Base-by-base conservation (phyloP, 306 rosid genomes). In the Lablab purpureus region DNA sequence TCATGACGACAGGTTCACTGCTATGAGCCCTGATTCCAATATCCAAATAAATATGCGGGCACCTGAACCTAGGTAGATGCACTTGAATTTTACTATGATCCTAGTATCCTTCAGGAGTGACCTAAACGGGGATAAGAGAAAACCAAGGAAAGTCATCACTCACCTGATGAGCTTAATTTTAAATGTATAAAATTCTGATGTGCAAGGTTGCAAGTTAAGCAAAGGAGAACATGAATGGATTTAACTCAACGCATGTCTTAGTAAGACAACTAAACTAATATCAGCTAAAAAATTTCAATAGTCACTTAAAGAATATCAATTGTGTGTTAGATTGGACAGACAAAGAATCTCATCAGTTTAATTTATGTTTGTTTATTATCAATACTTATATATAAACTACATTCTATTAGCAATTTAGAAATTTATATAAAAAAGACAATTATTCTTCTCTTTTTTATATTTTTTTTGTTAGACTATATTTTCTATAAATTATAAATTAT, bases 61-160 rank as follows among this genome's bases (percentile, higher is more conserved):
- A 47, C 67, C 65, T 32, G 62, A 74, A 28, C 69, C 86, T 28
- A 82, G 77, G 67, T 67, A 82, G 72, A 58, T 75, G 30, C 5
- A 75, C 58, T 66, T 75, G 17, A 14, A 8, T 21, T 25, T 25
- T 58, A 0, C 12, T 50, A 69, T 69, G 63, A 62, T 69, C 25
- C n/a, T 5, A 70, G 36, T 51, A 59, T 67, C 64, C 27, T 59
- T 45, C 21, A 4, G 11, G 41, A 47, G 58, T 17, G 30, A 51
- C 68, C 36, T 54, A 59, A 67, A 69, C n/a, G 43, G 46, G 17
- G 70, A 78, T 46, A 22, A 30, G 27, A 55, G 58, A 56, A 25
- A 60, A 58, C 40, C 55, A n/a, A 22, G 58, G 46, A 78, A 69
- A 78, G 36, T 21, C 30, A 34, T 18, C 12, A n/a, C 23, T 43